phyloP scores from a whole-genome alignment of 2,329 filamentous ascomycete genomes.

The Apiospora kogelbergensis region DNA sequence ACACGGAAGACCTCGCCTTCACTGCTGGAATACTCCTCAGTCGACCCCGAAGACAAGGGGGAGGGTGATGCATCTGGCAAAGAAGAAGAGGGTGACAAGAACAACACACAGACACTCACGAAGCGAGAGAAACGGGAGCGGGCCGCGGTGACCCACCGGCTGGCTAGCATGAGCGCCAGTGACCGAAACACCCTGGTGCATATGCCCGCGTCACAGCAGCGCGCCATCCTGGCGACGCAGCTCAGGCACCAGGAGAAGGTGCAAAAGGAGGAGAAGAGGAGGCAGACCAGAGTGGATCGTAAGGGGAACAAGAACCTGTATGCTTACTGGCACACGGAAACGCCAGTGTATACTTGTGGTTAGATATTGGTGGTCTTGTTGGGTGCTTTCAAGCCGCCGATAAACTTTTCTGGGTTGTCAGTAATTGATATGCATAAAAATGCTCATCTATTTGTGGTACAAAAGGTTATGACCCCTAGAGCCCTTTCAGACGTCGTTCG shows the following conservation, averaged over 20 bases:
- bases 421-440: too few species aligned
- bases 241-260: slow-evolving; percentile 20
- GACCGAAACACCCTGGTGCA: slow-evolving; percentile 24
- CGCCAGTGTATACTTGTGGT: slow-evolving; percentile 32
- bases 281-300: slow-evolving; percentile 27
- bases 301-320: slow-evolving; percentile 32
- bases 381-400: too few species aligned
- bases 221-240: slow-evolving; percentile 22
- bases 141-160: slow-evolving; percentile 19
- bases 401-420: too few species aligned
- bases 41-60: slow-evolving; percentile 8
- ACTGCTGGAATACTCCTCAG: slow-evolving; percentile 16
- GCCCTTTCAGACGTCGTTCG: too few species aligned
- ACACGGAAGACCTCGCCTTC: neutral
- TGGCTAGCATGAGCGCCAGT: slow-evolving; percentile 22
- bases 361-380: slow-evolving; percentile 15
- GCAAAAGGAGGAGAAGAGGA: slow-evolving; percentile 28
- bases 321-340: slow-evolving; percentile 33
- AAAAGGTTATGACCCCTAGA: too few species aligned
- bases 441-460: too few species aligned
- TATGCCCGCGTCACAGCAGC: slow-evolving; percentile 22
- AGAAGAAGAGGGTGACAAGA: too few species aligned
- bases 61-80: neutral
- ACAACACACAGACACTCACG: neutral
- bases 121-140: slow-evolving; percentile 23